Evolutionary conservation across 2,329 filamentous ascomycete species (phyloP).

Genomic region (Penicillium glabrum): DNA sequence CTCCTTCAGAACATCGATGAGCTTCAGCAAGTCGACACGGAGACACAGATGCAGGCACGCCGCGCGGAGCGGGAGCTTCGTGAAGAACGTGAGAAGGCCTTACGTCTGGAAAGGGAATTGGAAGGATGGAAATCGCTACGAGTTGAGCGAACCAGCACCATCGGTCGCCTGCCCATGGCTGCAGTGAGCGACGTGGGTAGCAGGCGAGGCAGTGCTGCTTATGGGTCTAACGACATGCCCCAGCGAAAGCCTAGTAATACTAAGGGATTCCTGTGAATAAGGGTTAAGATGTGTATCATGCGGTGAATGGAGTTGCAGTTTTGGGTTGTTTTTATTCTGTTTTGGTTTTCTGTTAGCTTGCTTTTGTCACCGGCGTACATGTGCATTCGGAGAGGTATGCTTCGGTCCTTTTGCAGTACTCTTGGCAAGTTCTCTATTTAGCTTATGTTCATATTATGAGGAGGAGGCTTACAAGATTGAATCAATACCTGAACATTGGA

Average conservation of each 20-base stretch:
- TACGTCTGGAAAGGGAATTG: conserved; percentile 83
- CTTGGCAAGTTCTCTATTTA: conserved; percentile 1
- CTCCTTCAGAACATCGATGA: conserved; percentile 91
- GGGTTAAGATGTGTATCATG: conserved; percentile 15
- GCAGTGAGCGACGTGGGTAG: conserved; percentile 42
- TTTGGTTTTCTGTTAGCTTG: conserved; percentile 4
- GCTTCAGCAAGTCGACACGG: conserved; percentile 81
- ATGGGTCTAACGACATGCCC: conserved; percentile 53
- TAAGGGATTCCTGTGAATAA: conserved; percentile 69
- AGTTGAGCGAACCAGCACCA: conserved; percentile 56
- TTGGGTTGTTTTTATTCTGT: conserved; percentile 9
- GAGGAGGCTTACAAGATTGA: conserved; percentile 5
- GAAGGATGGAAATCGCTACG: conserved; percentile 76
- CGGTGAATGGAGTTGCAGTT: conserved; percentile 15
- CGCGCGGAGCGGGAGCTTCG: conserved; percentile 86
- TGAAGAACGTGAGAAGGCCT: conserved; percentile 79
- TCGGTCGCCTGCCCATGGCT: conserved; percentile 30
- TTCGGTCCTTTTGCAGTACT: conserved; percentile 2
- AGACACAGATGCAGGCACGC: conserved; percentile 75
- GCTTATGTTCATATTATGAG: conserved; percentile 17
- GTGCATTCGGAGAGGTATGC: conserved; percentile 15
- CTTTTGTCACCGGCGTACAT: conserved; percentile 12
- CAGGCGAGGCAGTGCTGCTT: conserved; percentile 39
- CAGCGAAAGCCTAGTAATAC: conserved; percentile 71
- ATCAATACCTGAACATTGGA: conserved; percentile 2